Evolutionary conservation across 2,329 filamentous ascomycete genomes (phyloP), one percentile per base, ranked within the genome.

Genomic region (Colletotrichum sp.): DNA sequence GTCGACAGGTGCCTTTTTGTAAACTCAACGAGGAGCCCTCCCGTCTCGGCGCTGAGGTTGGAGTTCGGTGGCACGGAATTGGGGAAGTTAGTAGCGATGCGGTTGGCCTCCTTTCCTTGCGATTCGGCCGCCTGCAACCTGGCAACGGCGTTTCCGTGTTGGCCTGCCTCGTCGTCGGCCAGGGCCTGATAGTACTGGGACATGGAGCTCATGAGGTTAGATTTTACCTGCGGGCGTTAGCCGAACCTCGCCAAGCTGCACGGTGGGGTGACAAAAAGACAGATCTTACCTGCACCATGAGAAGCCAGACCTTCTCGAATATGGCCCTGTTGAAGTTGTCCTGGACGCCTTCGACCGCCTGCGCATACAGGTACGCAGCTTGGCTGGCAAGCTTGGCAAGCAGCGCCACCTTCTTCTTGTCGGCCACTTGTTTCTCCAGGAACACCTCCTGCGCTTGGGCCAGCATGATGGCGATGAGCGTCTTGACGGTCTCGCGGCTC

Each of bases 381-480:
- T 99, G 97, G 72, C 96, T 95, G 16, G 97, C 95, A 71, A 99
- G 88, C 84, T 99, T 99, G 6, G 97, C 98, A 77, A 99, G 87
- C 78, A 99, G 88, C 8, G 94, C 96, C 32, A 95, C 92, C 85
- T 99, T 99, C 87, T 99, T 99, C 78, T 94, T 92, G 83, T 99
- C 97, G 16, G 93, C 90, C 78, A 98, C 92, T 85, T 99, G 97
- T 86, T 98, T 99, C 86, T 99, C 98, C 34, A 99, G 88, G 80
- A 99, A 99, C 4, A 99, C 95, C 84, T 99, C 97, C 84, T 99
- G 98, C 6, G 95, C 96, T 85, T 99, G 97, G 2, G 96, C 98
- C 71, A 99, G 91, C 90, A 95, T 99, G 75, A 99, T 92, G 68
- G 93, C 92, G 82, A 99, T 99, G 79, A 99, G 86, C 0, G 95